These are phyloP conservation scores for Debaryomyces castellii DNA, from an alignment of 805 yeast species.

Conservation along the genomic window DNA sequence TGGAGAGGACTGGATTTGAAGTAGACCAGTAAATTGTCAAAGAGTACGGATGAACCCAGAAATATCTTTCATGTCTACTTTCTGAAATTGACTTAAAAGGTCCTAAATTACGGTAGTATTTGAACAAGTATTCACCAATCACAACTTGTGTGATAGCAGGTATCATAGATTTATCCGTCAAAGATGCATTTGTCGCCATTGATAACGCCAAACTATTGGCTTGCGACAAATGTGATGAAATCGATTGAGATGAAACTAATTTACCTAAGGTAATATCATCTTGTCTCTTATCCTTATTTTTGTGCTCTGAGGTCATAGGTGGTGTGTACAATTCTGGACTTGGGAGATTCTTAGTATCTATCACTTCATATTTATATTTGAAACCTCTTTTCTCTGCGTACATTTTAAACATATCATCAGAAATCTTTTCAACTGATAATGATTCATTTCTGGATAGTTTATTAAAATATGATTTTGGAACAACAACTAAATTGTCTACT, in stretches of 20 bases:
- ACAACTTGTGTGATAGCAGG: constrained; percentile 90
- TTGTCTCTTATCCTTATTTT: not conserved
- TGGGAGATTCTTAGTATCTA: constrained; percentile 1
- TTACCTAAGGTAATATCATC: constrained; percentile 7
- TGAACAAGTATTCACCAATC: constrained; percentile 86
- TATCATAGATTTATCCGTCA: constrained; percentile 69
- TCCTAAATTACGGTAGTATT: constrained; percentile 78
- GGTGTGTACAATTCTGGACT: constrained; percentile 11
- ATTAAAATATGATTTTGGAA: constrained; percentile 65
- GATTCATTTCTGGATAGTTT: constrained; percentile 49
- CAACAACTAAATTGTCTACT: constrained; percentile 53
- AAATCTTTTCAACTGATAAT: constrained; percentile 42
- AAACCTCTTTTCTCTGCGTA: constrained; percentile 54
- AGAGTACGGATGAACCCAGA: constrained; percentile 96
- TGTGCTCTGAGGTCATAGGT: constrained; percentile 2
- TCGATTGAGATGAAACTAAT: constrained; percentile 24
- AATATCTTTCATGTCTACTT: constrained; percentile 83
- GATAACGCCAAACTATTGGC: constrained; percentile 31
- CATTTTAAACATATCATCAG: constrained; percentile 43
- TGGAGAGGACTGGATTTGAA: constrained; percentile 71
- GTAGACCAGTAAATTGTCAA: constrained; percentile 88
- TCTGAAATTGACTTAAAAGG: constrained; percentile 75
- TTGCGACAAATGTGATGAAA: constrained; percentile 26
- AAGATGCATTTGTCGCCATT: constrained; percentile 61
- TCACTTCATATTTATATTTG: constrained; percentile 21